A percentile compares a stretch with the other conserved stretches of the same genome.
Conservation (phyloP, 306 rosid genomes). For the Inga laurina region DNA sequence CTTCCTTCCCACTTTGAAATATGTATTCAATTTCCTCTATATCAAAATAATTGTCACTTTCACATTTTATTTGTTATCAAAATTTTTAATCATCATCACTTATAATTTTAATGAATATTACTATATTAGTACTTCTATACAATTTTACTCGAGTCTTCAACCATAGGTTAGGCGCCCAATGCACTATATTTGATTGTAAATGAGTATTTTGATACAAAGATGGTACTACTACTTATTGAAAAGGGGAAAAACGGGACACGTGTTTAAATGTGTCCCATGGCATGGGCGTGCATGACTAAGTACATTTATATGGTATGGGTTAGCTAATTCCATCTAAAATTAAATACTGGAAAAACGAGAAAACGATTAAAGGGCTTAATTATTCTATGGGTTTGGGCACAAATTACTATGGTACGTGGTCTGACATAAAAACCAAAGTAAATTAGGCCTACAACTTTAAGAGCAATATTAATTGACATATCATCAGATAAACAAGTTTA, state of each 20-base stretch:
- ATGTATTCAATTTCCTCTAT: too few species aligned
- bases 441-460: constrained; percentile 12
- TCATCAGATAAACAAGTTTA: background rate
- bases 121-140: too few species aligned
- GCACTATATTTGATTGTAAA: background rate
- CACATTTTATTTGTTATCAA: too few species aligned
- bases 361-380: background rate
- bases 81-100: background rate
- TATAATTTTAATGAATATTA: too few species aligned
- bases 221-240: background rate
- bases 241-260: background rate
- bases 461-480: background rate
- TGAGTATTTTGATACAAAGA: background rate
- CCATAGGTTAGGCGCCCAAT: background rate
- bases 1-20: background rate
- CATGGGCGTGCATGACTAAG: background rate
- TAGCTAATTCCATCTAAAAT: background rate
- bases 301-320: background rate
- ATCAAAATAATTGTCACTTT: background rate
- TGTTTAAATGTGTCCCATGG: constrained; percentile 5
- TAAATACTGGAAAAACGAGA: background rate
- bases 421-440: background rate
- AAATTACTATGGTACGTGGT: constrained; percentile 25
- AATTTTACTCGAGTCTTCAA: background rate
- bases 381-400: constrained; percentile 1